Conservation (phyloP, 495 filamentous ascomycete species). For the Schizothecium vesticola region DNA sequence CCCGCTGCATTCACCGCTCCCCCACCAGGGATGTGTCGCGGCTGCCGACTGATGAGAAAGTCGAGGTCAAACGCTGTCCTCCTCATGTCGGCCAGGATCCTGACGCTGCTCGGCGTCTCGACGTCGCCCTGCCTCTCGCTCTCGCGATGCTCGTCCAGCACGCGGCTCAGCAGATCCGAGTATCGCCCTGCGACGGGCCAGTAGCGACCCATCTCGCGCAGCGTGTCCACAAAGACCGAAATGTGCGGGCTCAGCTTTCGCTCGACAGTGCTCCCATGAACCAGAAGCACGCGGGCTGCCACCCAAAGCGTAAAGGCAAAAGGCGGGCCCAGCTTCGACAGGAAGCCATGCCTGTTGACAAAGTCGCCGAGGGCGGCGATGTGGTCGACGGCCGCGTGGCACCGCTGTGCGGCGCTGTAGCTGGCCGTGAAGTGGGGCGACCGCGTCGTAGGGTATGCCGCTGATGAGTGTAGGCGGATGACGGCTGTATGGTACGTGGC, state of each 20-base stretch:
- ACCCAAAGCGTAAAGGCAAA: slow-evolving; percentile 92
- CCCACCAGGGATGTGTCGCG: slow-evolving; percentile 47
- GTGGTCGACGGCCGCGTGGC: slow-evolving; percentile 76
- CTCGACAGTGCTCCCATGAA: slow-evolving; percentile 82
- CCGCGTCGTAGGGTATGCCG: slow-evolving; percentile 80
- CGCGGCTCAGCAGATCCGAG: slow-evolving; percentile 69
- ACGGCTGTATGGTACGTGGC: slow-evolving; percentile 68
- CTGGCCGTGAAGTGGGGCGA: slow-evolving; percentile 83
- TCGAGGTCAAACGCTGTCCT: slow-evolving; percentile 81
- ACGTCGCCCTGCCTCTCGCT: slow-evolving; percentile 68
- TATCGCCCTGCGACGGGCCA: slow-evolving; percentile 84
- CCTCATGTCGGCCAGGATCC: slow-evolving; percentile 85
- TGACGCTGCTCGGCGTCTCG: slow-evolving; percentile 73
- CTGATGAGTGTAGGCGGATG: slow-evolving; percentile 86
- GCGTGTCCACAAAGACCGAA: slow-evolving; percentile 70
- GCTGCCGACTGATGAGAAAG: slow-evolving; percentile 79
- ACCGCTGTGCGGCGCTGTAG: slow-evolving; percentile 74
- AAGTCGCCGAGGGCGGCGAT: slow-evolving; percentile 70
- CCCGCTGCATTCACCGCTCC: neutral
- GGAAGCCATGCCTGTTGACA: slow-evolving; percentile 64
- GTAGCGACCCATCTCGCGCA: slow-evolving; percentile 70
- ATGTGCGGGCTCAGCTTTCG: slow-evolving; percentile 74
- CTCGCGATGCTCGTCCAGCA: slow-evolving; percentile 77
- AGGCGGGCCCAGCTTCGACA: slow-evolving; percentile 75
- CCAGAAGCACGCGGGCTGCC: slow-evolving; percentile 76